These are phyloP conservation scores for Xylariaceae sp. DNA, from an alignment of 2,329 filamentous ascomycete species.

Conservation along the genomic window DNA sequence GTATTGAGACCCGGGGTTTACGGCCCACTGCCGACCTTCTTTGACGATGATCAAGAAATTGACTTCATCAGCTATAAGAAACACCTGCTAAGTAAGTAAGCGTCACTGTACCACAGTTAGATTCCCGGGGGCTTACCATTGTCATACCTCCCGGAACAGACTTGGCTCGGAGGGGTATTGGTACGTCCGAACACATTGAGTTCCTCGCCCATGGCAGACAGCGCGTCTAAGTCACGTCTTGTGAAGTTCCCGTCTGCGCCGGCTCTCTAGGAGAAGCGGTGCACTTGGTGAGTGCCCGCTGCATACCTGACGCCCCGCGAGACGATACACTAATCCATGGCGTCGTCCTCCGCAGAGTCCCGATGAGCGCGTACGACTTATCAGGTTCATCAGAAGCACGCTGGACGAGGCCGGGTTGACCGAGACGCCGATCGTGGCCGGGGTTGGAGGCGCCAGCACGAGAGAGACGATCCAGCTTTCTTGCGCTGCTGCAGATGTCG, in stretches of 20 bases:
- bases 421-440: slow-evolving; percentile 16
- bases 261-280: slow-evolving; percentile 19
- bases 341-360: slow-evolving; percentile 12
- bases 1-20: not conserved
- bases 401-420: slow-evolving; percentile 13
- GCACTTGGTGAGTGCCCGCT: slow-evolving; percentile 13
- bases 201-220: too few species aligned
- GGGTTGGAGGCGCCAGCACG: slow-evolving; percentile 16
- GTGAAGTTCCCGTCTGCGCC: slow-evolving; percentile 19
- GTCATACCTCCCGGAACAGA: too few species aligned
- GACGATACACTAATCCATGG: not conserved
- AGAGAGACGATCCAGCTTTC: slow-evolving; percentile 16
- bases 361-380: slow-evolving; percentile 13
- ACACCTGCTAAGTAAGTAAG: slow-evolving; percentile 15
- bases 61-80: slow-evolving; percentile 16
- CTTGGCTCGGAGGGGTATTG: slow-evolving; percentile 5
- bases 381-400: slow-evolving; percentile 14
- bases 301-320: not conserved
- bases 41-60: slow-evolving; percentile 13
- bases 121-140: too few species aligned
- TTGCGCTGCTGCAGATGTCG: slow-evolving; percentile 12
- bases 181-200: slow-evolving; percentile 3
- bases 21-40: slow-evolving; percentile 1
- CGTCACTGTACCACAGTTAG: too few species aligned
- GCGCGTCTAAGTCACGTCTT: too few species aligned